Conservation (phyloP, 192 early-diverging fungal species). For the Globomyces pollinis-pini region DNA sequence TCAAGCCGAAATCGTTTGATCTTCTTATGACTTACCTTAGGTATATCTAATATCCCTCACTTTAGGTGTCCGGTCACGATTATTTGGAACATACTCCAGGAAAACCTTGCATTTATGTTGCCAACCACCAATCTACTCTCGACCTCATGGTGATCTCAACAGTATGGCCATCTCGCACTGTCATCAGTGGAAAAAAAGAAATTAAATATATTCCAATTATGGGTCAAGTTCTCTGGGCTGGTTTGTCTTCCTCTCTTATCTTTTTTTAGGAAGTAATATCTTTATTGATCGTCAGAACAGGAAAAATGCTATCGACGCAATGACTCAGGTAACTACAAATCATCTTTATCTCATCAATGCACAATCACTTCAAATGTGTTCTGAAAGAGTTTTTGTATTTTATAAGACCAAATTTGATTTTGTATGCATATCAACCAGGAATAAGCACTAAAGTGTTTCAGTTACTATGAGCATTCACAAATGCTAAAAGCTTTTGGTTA, state of each 20-base stretch:
- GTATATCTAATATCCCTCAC: too few relatives aligned
- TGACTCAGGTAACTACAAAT: slow-evolving; percentile 68
- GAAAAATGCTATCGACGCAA: slow-evolving; percentile 66
- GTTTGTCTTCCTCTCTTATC: too few relatives aligned
- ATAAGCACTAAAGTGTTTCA: too few relatives aligned
- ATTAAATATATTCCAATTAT: slow-evolving; percentile 4
- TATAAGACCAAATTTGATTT: too few relatives aligned
- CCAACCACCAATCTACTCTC: slow-evolving; percentile 72
- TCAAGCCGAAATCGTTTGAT: slow-evolving; percentile 16
- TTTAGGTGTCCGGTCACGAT: slow-evolving; percentile 18
- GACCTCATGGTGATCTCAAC: slow-evolving; percentile 39
- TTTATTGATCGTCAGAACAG: slow-evolving; percentile 84
- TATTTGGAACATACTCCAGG: slow-evolving; percentile 2
- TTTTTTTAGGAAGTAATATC: slow-evolving; percentile 67
- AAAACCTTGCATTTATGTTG: slow-evolving; percentile 20
- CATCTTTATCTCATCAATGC: too few relatives aligned
- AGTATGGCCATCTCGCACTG: not conserved
- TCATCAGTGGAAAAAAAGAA: slow-evolving; percentile 36
- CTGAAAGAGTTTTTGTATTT: too few relatives aligned
- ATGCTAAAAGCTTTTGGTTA: too few relatives aligned
- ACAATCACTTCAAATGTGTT: too few relatives aligned
- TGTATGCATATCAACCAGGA: too few relatives aligned
- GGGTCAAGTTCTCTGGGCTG: not conserved
- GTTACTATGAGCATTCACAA: too few relatives aligned
- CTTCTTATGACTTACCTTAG: too few relatives aligned